Percentiles rank a stretch among this genome's conserved stretches.
phyloP scores from a whole-genome alignment of 441 rosid species.

The Cnidoscolus chayamansa region DNA sequence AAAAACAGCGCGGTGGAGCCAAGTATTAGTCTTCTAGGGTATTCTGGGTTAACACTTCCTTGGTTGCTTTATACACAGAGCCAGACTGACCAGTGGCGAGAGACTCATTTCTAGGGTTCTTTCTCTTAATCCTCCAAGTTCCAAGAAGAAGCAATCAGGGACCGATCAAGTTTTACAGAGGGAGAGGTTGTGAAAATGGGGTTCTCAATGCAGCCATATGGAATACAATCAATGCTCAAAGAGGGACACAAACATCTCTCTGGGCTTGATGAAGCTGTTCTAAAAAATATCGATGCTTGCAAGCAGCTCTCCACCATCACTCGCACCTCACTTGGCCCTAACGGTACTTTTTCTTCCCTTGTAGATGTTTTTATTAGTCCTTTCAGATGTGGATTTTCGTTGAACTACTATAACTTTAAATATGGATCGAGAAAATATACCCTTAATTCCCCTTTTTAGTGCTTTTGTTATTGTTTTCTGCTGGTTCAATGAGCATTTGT shows the following conservation, averaged over 20 bases:
- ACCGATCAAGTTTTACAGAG: not conserved
- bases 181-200: slow-evolving; percentile 40
- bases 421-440: not conserved
- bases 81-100: not conserved
- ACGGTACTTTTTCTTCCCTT: slow-evolving; percentile 38
- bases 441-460: not conserved
- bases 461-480: not conserved
- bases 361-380: not conserved
- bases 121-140: not conserved
- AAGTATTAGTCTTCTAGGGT: not conserved
- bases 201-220: slow-evolving; percentile 82
- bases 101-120: slow-evolving; percentile 7
- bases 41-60: not conserved
- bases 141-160: not conserved
- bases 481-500: too few relatives aligned
- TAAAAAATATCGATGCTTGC: slow-evolving; percentile 96
- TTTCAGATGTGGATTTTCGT: not conserved
- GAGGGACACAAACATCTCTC: slow-evolving; percentile 97
- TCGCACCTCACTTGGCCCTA: slow-evolving; percentile 96
- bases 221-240: slow-evolving; percentile 88
- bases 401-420: not conserved
- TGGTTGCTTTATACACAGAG: not conserved
- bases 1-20: not conserved
- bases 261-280: slow-evolving; percentile 90
- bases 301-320: slow-evolving; percentile 91